Evolutionary conservation across 1,284 basidiomycete species (phyloP), one percentile per base, ranked within the genome.

Genomic region (Clitocybe nebularis): DNA sequence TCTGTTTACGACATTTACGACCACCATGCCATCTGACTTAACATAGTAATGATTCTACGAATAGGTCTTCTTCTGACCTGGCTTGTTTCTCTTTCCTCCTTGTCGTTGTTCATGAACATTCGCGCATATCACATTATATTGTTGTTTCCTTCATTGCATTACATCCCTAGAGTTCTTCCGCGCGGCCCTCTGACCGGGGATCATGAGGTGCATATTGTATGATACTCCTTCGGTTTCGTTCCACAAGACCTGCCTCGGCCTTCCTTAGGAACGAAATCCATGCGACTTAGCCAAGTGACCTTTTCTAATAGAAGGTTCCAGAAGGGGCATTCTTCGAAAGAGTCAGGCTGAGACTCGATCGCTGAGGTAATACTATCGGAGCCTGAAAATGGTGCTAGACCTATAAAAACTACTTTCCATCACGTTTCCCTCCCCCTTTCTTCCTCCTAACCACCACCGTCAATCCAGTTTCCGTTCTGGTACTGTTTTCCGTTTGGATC

Each of bases 361-460:
- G 49, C 55, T 60, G 58, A 58, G 57, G 59, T 60, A 60, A 49
- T n/a, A 48, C 25, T 35, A 47, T 59, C 77, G 75, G 76, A 76
- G 75, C 74, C 70, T 67, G 54, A 74, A 79, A 41, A 55, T 47
- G 49, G 41, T 48, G 46, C 41, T 50, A 53, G 44, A 52, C 41
- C 53, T 72, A 74, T 84, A 80, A 74, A 82, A 75, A 57, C 50
- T 53, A 42, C 47, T 53, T 55, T 44, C 51, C 57, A 58, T 62
- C 57, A 50, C 51, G 47, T 51, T 51, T 51, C 52, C 48, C 45
- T 52, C 51, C 55, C 56, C 46, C 53, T 57, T 58, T 63, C 64
- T 62, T 63, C 61, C 63, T 65, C 57, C 58, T 57, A 62, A 65
- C 64, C 63, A 63, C 59, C 59, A 67, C 65, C 62, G 57, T 62